These are phyloP conservation scores for Saccharum officinarum DNA, from an alignment of 176 grass and related monocot species.

Conservation along the genomic window DNA sequence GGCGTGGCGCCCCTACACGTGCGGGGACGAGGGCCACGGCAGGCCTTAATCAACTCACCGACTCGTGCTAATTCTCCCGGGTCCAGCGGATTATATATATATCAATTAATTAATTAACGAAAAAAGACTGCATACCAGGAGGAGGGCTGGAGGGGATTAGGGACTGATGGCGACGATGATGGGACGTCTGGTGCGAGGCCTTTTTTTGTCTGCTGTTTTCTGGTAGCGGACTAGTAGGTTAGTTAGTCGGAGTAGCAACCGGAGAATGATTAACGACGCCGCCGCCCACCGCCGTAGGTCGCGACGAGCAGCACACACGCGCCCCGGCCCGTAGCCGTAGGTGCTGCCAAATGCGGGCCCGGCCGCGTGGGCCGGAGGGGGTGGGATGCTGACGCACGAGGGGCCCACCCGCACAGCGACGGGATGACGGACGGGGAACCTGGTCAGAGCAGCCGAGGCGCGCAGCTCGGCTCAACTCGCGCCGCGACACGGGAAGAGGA, in stretches of 20 bases:
- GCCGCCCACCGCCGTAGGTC: background rate
- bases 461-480: background rate
- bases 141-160: background rate
- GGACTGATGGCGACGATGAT: background rate
- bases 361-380: background rate
- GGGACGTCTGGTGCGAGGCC: background rate
- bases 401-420: background rate
- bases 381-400: background rate
- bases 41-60: background rate
- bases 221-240: background rate
- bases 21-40: background rate
- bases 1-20: background rate
- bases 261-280: background rate
- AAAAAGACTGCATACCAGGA: background rate
- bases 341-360: conserved; percentile 42
- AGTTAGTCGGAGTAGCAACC: background rate
- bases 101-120: background rate
- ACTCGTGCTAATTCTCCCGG: background rate
- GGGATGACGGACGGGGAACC: background rate
- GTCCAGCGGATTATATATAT: background rate
- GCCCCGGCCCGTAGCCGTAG: background rate
- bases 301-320: background rate
- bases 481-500: conserved; percentile 5
- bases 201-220: background rate
- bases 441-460: background rate